Evolutionary conservation across 1,284 basidiomycete species (phyloP).

Genomic region (Tremellales sp.): DNA sequence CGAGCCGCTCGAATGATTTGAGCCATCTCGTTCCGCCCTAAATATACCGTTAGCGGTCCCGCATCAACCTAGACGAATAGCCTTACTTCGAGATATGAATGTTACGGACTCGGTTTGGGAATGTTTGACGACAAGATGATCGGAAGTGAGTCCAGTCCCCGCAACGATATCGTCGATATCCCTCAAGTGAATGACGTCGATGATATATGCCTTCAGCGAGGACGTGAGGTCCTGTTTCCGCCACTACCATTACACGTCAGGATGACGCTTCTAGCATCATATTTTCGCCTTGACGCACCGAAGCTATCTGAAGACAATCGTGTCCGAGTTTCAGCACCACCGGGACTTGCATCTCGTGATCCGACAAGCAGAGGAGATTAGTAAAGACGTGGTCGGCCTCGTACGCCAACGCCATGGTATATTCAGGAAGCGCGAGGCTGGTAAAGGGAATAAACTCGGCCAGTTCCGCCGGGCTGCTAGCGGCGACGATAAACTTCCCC

Average conservation of each 20-base stretch:
- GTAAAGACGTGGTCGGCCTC: conserved; percentile 44
- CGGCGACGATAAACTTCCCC: conserved; percentile 57
- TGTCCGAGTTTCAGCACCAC: conserved; percentile 43
- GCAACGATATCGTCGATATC: conserved; percentile 83
- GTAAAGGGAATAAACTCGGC: conserved; percentile 72
- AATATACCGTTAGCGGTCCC: conserved; percentile 55
- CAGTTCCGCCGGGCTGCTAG: conserved; percentile 53
- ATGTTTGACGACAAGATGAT: conserved; percentile 74
- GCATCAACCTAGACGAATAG: conserved; percentile 52
- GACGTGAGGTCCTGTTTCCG: conserved; percentile 37
- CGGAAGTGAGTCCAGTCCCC: conserved; percentile 66
- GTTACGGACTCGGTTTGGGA: conserved; percentile 36
- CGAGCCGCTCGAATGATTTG: conserved; percentile 40
- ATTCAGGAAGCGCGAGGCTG: conserved; percentile 35
- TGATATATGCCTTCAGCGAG: conserved; percentile 39
- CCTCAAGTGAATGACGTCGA: conserved; percentile 39
- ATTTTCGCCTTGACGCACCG: conserved; percentile 26
- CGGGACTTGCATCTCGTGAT: conserved; percentile 44
- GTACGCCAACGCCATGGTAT: conserved; percentile 40
- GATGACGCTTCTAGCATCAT: background rate
- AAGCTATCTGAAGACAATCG: conserved; percentile 42
- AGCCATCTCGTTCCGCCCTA: conserved; percentile 66
- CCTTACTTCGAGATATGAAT: conserved; percentile 37
- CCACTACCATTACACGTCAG: conserved; percentile 24
- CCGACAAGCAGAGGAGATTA: conserved; percentile 35